phyloP scores from a whole-genome alignment of 495 filamentous ascomycete species.

The Astrothelium macrocarpum region DNA sequence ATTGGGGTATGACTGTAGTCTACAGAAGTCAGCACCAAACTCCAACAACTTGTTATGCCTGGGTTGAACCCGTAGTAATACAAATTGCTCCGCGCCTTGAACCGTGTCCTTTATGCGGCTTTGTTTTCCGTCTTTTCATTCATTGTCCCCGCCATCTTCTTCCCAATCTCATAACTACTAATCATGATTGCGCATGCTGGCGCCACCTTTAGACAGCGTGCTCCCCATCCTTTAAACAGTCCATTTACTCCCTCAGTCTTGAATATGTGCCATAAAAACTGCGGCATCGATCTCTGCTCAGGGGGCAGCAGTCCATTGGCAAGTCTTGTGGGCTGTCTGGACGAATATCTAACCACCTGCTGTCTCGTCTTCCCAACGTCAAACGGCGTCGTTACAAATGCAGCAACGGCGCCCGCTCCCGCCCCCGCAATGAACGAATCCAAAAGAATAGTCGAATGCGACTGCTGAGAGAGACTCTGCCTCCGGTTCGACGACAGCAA shows the following conservation, averaged over 20 bases:
- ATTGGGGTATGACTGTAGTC: neutral
- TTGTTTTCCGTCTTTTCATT: constrained; percentile 50
- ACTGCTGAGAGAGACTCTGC: constrained; percentile 28
- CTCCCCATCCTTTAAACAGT: constrained; percentile 82
- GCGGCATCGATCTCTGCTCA: constrained; percentile 63
- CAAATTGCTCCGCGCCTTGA: neutral
- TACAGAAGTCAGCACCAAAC: too few species aligned
- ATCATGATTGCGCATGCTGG: constrained; percentile 99
- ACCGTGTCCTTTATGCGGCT: neutral
- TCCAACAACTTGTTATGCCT: neutral
- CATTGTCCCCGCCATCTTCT: constrained; percentile 69
- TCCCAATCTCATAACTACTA: constrained; percentile 90
- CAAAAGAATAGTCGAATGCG: constrained; percentile 61
- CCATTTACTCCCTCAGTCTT: constrained; percentile 68
- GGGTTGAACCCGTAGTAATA: neutral
- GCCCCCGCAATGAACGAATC: constrained; percentile 87
- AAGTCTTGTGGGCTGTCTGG: constrained; percentile 32
- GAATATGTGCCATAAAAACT: constrained; percentile 81
- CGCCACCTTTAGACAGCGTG: constrained; percentile 85
- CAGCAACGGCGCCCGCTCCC: constrained; percentile 69
- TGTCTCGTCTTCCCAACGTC: constrained; percentile 95
- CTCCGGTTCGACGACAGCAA: neutral
- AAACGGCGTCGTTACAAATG: constrained; percentile 88
- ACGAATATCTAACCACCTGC: constrained; percentile 59
- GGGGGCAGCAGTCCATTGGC: constrained; percentile 39